Evolutionary conservation across 768 basidiomycete genomes (phyloP), one percentile per base, ranked within the genome.

Genomic region (Tulasnella sp.): DNA sequence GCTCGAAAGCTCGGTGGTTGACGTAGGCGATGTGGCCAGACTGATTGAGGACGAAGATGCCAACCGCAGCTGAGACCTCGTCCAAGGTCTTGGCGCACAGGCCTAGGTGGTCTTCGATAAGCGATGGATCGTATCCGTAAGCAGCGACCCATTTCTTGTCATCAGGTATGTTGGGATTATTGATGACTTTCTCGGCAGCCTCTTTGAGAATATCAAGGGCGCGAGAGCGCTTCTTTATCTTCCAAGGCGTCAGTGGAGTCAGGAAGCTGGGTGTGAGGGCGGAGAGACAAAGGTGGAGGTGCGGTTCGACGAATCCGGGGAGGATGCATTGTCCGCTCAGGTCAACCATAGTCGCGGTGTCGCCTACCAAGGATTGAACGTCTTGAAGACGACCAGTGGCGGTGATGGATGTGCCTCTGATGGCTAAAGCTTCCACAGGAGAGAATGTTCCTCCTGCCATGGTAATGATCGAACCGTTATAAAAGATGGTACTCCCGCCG

Each of bases 91-190:
- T 12, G 40, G 60, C 72, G 42, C 22, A 8, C 37, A 73, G 58
- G 24, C 42, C 69, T 1, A 22, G 22, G 37, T 79, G 78, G 37
- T 28, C 16, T 42, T 60, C n/a, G 16, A 79, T 28, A 3, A 48
- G 64, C 46, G 78, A 79, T n/a, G 78, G 78, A 24, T 79, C 78
- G 58, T 79, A 79, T n/a, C 78, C 78, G n/a, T 64, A 79, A 24
- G 60, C 78, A 20, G 69, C 78, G 11, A 79, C 78, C 78, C 78
- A 79, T 37, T 48, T 24, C 8, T n/a, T n/a, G n/a, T n/a, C n/a
- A n/a, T n/a, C 37, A 24, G 11, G 28, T 31, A 8, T 28, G 24
- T n/a, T 12, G 20, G 50, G 50, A 18, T 50, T 22, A 18, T 50
- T 50, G 12, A 75, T 24, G 0, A 34, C 64, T 31, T 64, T 60